Base-by-base conservation (phyloP, 2,329 filamentous ascomycete genomes). In the Aureobasidium mangrovei region DNA sequence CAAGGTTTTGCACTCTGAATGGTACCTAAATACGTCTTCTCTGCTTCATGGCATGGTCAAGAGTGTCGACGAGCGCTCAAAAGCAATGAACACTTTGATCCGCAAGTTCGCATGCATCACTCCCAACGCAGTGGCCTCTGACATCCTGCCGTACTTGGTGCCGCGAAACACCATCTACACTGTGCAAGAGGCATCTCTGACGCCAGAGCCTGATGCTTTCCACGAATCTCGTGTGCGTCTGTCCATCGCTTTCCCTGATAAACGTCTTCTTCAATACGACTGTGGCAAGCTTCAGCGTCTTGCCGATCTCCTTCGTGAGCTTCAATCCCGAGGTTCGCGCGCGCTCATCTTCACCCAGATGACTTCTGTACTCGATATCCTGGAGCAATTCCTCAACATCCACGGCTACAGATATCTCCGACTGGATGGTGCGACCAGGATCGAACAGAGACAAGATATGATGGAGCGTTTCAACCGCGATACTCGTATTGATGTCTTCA, bases 341-440 rank as follows among this genome's bases (percentile, higher is more conserved):
- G 93, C 90, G 7, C 77, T 99, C 48, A 98, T 99, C 67, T 99
- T 99, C 70, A 97, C 94, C 0, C 93, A 99, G 66, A 98, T 99
- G 93, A 97, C 93, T 44, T 95, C 95, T 68, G 93, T 97, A 43
- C 78, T 99, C 18, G 91, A 99, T 68, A 95, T 99, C 54, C 78
- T 99, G 2, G 93, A 99, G 69, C 90, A 93, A 62, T 98, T 98
- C 66, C 81, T 98, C 61, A 97, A 96, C 66, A 96, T 98, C 48
- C 91, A 98, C 64, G 91, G 91, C 0, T 88, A 97, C 73, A 93
- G 94, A 54, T 99, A 99, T 66, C 80, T 98, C 18, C 89, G 93
- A 24, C 80, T 99, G 4, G 93, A 99, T 66, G 93, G 93, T n/a
- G 85, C 89, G 4, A 97, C 93, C 26, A 95, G 95, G 66, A 86